Conservation (phyloP, 1,139 yeast genomes). For the Yamadazyma dushanensis region DNA sequence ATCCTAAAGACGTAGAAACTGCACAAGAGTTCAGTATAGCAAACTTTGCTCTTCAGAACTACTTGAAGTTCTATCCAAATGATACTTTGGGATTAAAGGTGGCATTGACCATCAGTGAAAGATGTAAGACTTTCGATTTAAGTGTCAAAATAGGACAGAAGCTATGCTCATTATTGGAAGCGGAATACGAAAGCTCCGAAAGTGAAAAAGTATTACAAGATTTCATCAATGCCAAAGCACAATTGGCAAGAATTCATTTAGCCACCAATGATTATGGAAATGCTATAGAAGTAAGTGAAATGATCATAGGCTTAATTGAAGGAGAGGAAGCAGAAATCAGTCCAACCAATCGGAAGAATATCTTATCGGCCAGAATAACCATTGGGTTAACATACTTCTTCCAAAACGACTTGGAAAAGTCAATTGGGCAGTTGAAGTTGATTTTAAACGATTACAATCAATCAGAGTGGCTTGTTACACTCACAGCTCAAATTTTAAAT, state of each 20-base stretch:
- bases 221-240: constrained; percentile 64
- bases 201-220: constrained; percentile 44
- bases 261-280: constrained; percentile 55
- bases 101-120: constrained; percentile 63
- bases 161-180: constrained; percentile 54
- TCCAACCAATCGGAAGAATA: constrained; percentile 13
- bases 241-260: constrained; percentile 66
- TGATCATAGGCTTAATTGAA: constrained; percentile 52
- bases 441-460: constrained; percentile 51
- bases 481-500: constrained; percentile 78
- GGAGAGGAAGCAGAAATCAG: constrained; percentile 28
- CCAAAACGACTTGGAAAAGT: constrained; percentile 55
- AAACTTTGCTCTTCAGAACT: constrained; percentile 70
- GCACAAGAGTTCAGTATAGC: constrained; percentile 70
- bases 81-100: constrained; percentile 64
- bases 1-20: constrained; percentile 54
- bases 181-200: constrained; percentile 58
- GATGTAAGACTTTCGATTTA: constrained; percentile 59
- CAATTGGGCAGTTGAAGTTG: constrained; percentile 65
- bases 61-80: constrained; percentile 64
- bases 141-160: constrained; percentile 52
- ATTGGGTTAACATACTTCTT: constrained; percentile 72
- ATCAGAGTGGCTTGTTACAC: constrained; percentile 60
- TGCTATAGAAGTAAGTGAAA: constrained; percentile 64
- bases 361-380: constrained; percentile 64